Conservation (phyloP, 176 grass and related monocot species). For the Carex parvula region DNA sequence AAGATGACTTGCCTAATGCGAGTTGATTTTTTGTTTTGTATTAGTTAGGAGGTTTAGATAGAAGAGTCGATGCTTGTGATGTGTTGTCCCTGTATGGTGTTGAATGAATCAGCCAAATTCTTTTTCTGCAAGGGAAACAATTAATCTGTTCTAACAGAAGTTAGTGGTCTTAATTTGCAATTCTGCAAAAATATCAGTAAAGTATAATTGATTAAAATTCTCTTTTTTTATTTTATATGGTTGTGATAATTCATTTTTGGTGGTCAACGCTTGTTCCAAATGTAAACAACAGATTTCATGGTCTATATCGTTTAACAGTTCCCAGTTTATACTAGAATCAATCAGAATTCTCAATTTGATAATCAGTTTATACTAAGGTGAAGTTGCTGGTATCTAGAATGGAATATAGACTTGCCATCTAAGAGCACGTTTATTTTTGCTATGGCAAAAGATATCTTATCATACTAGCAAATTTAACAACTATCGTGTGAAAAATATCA, state of each 20-base stretch:
- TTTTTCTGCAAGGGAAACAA: slow-evolving; percentile 13
- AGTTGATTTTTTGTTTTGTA: slow-evolving; percentile 15
- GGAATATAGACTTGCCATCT: neutral
- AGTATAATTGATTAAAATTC: slow-evolving; percentile 10
- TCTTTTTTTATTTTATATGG: neutral
- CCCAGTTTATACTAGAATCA: neutral
- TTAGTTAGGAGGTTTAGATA: slow-evolving; percentile 19
- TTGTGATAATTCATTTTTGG: neutral
- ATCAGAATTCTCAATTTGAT: neutral
- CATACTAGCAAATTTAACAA: too few relatives aligned
- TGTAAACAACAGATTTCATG: neutral
- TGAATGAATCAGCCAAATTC: neutral
- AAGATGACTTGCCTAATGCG: slow-evolving; percentile 5
- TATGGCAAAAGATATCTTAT: too few relatives aligned
- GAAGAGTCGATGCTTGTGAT: neutral
- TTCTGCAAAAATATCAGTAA: slow-evolving; percentile 8
- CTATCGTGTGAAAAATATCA: too few relatives aligned
- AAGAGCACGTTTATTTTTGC: too few relatives aligned
- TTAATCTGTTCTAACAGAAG: slow-evolving; percentile 9
- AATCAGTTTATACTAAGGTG: neutral
- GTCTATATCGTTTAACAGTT: neutral
- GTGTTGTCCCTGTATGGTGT: neutral
- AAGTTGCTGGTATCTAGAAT: neutral
- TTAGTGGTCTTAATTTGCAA: slow-evolving; percentile 1
- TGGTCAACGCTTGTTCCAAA: neutral